Conservation (phyloP, 73 alveolate genomes). For the Blepharisma japonicum region DNA sequence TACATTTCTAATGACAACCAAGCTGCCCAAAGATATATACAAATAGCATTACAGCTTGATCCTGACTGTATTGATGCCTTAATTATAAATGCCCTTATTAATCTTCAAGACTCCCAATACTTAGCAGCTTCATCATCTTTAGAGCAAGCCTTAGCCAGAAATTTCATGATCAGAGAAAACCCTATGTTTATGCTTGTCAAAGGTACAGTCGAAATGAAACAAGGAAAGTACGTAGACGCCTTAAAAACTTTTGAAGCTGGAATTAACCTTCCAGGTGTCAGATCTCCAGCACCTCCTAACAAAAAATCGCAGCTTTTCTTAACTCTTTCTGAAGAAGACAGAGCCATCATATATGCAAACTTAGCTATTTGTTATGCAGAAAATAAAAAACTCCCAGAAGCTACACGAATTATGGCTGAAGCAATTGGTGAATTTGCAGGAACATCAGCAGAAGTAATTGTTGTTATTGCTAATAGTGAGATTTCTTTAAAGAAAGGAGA, state of each 20-base stretch:
- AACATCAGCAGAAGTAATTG: slow-evolving; percentile 76
- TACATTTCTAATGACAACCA: slow-evolving; percentile 68
- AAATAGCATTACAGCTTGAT: slow-evolving; percentile 63
- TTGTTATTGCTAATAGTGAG: slow-evolving; percentile 81
- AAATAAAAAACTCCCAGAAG: slow-evolving; percentile 55
- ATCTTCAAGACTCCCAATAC: slow-evolving; percentile 56
- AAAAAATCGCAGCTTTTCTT: not conserved
- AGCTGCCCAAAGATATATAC: slow-evolving; percentile 62
- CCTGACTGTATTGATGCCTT: slow-evolving; percentile 83
- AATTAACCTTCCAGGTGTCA: slow-evolving; percentile 49
- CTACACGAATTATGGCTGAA: slow-evolving; percentile 68
- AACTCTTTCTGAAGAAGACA: slow-evolving; percentile 64
- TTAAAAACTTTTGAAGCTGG: slow-evolving; percentile 51
- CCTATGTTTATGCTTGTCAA: slow-evolving; percentile 84
- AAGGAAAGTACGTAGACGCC: slow-evolving; percentile 57
- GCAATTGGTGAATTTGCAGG: slow-evolving; percentile 86
- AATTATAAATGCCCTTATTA: slow-evolving; percentile 72
- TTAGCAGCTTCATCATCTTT: slow-evolving; percentile 72
- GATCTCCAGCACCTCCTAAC: slow-evolving; percentile 53
- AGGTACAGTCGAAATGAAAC: slow-evolving; percentile 74
- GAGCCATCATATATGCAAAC: slow-evolving; percentile 62
- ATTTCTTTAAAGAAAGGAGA: slow-evolving; percentile 94
- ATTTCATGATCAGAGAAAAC: slow-evolving; percentile 76
- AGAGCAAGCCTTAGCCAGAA: slow-evolving; percentile 82
- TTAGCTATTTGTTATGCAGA: slow-evolving; percentile 66